Evolutionary conservation across 148 eudicot genomes (phyloP), one percentile per base, ranked within the genome.

Genomic region (Fagopyrum homotropicum): DNA sequence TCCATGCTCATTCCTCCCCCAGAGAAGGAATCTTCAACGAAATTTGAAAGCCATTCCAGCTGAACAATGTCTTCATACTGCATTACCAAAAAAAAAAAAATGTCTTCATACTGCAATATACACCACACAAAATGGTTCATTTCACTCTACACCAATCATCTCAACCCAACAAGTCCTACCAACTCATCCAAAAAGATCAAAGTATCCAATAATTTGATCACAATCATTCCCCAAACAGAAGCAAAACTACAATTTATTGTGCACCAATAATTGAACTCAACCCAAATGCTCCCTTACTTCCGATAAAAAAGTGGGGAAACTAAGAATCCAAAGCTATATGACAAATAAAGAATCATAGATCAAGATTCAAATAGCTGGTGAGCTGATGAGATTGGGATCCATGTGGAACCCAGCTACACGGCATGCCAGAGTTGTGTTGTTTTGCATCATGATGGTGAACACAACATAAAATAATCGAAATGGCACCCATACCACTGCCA

Each of bases 41-140:
- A 95, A 12, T 82, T 88, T 2, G 98, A 92, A 19, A 95, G 86
- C 98, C 98, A 95, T 77, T 95, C 97, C 1, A 95, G 90, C 60
- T 95, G 93, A 19, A 85, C 86, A 26, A 92, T 92, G 79, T 95
- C 98, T 74, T 92, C 98, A 64, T 92, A 86, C 98, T 95, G 91
- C 7, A 72, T 80, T 14, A n/a, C n/a, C n/a, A n/a, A n/a, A n/a
- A n/a, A n/a, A n/a, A n/a, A n/a, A n/a, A n/a, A n/a, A 26, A 92
- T 92, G 79, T 95, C 98, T 74, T 92, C 98, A 61, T 51, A 77
- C 26, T 22, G 26, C 26, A 22, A 22, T 22, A 22, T 22, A 0
- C 26, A 22, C 26, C 26, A 4, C 0, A 26, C 43, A 61, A 29
- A 61, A 4, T 11, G 68, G 29, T 61, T 61, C 26, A 22, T 22